Percentiles rank a stretch among this genome's conserved stretches.
Evolutionary conservation across 2,329 filamentous ascomycete species (phyloP).

Genomic region (Talaromyces albobiverticillius): DNA sequence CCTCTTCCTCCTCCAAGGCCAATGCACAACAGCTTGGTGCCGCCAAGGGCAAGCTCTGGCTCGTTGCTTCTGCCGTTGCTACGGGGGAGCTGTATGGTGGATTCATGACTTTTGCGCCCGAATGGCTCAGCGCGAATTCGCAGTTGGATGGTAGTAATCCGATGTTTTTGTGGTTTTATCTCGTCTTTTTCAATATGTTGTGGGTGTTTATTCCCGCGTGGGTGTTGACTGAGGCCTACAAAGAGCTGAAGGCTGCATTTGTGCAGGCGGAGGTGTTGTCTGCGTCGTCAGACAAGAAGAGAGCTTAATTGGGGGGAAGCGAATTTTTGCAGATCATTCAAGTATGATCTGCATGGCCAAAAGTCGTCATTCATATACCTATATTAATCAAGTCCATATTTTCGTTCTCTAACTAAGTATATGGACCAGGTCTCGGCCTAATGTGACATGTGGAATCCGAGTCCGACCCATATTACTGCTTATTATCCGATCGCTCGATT

Average conservation of each 20-base stretch:
- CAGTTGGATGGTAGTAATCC: slow-evolving; percentile 59
- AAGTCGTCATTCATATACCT: neutral
- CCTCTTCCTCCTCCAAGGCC: slow-evolving; percentile 9
- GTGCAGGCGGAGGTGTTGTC: slow-evolving; percentile 23
- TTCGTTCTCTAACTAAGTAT: too few relatives aligned
- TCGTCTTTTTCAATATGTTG: slow-evolving; percentile 63
- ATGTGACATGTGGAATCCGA: too few relatives aligned
- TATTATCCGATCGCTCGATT: too few relatives aligned
- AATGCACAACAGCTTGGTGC: slow-evolving; percentile 21
- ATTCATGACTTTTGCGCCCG: slow-evolving; percentile 65
- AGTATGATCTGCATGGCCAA: too few relatives aligned
- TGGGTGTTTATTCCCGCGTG: slow-evolving; percentile 61
- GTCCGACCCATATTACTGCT: too few relatives aligned
- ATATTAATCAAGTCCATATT: neutral
- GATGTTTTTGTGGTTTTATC: slow-evolving; percentile 63
- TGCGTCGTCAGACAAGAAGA: slow-evolving; percentile 15
- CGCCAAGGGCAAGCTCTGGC: slow-evolving; percentile 45
- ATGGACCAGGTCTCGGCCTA: too few relatives aligned
- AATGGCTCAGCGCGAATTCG: slow-evolving; percentile 59
- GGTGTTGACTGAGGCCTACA: slow-evolving; percentile 54
- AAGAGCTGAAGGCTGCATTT: slow-evolving; percentile 41
- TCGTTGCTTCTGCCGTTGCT: slow-evolving; percentile 57
- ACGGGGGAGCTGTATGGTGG: slow-evolving; percentile 63
- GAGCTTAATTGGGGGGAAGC: neutral
- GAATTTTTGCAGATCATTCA: neutral